These are phyloP conservation scores for Sugiyamaella grinbergsii DNA, from an alignment of 1,139 yeast species.

Conservation along the genomic window DNA sequence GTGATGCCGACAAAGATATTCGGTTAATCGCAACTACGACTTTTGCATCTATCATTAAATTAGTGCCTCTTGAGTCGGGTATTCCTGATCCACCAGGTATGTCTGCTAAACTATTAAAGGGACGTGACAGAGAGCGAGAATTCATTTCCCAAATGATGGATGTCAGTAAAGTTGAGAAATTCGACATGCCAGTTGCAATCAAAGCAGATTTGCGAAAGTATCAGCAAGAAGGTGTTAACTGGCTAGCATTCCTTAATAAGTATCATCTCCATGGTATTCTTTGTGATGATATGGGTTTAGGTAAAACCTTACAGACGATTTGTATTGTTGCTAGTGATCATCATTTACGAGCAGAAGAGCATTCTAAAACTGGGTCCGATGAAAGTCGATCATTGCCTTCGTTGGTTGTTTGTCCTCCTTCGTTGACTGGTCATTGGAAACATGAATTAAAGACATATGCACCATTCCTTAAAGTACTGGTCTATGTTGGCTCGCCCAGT, in stretches of 20 bases:
- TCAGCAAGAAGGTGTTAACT: slow-evolving; percentile 98
- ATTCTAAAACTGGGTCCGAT: slow-evolving; percentile 55
- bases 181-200: slow-evolving; percentile 85
- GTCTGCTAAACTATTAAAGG: slow-evolving; percentile 80
- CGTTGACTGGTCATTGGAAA: slow-evolving; percentile 98
- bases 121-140: slow-evolving; percentile 92
- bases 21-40: slow-evolving; percentile 91
- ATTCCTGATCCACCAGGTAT: slow-evolving; percentile 94
- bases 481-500: slow-evolving; percentile 93
- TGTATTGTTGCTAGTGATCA: slow-evolving; percentile 97
- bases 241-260: slow-evolving; percentile 94
- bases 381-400: slow-evolving; percentile 81
- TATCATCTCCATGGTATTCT: slow-evolving; percentile 95
- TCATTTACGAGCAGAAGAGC: slow-evolving; percentile 75
- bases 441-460: slow-evolving; percentile 91
- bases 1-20: slow-evolving; percentile 90
- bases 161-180: slow-evolving; percentile 87
- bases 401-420: slow-evolving; percentile 91
- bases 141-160: slow-evolving; percentile 98
- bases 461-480: slow-evolving; percentile 78
- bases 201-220: slow-evolving; percentile 92
- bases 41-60: slow-evolving; percentile 91
- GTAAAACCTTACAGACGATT: slow-evolving; percentile 94
- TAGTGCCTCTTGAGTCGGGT: slow-evolving; percentile 97
- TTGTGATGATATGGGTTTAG: slow-evolving; percentile 99